phyloP scores from a whole-genome alignment of 2,329 filamentous ascomycete species.

The Fusarium sp. region DNA sequence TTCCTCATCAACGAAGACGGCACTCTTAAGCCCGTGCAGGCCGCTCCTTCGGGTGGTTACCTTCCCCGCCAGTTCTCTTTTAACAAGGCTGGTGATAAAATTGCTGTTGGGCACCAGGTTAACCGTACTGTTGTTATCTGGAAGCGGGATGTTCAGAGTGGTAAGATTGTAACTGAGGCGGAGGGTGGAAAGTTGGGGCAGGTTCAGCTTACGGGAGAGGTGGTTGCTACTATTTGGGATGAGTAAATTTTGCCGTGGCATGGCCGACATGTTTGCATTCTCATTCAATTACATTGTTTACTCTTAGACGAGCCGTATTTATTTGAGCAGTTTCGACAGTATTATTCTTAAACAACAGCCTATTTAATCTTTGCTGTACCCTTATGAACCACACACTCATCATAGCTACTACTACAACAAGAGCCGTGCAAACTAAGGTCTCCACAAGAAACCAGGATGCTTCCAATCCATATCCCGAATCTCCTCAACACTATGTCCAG shows the following conservation, averaged over 20 bases:
- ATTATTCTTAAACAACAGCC: too few species aligned
- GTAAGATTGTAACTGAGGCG: conserved; percentile 36
- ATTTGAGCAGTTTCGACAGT: neutral
- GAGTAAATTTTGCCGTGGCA: conserved; percentile 11
- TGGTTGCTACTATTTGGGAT: conserved; percentile 39
- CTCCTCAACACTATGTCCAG: conserved; percentile 13
- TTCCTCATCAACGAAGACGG: conserved; percentile 39
- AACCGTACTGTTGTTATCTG: conserved; percentile 41
- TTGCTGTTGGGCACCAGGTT: conserved; percentile 42
- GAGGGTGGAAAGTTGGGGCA: conserved; percentile 41
- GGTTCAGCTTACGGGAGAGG: conserved; percentile 29
- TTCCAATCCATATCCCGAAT: conserved; percentile 25
- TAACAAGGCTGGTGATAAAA: conserved; percentile 41
- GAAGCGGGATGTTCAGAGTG: conserved; percentile 37
- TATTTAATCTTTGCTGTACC: too few species aligned
- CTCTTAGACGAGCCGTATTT: neutral
- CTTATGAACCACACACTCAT: too few species aligned
- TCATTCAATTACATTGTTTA: neutral
- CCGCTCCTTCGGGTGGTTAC: conserved; percentile 39
- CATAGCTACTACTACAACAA: too few species aligned
- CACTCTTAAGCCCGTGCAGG: conserved; percentile 32
- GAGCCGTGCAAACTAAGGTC: neutral
- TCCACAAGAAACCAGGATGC: conserved; percentile 23
- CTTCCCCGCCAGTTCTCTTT: conserved; percentile 41
- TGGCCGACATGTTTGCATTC: neutral